phyloP scores from a whole-genome alignment of 192 early-diverging fungal species.

The Tieghemiomyces parasiticus region DNA sequence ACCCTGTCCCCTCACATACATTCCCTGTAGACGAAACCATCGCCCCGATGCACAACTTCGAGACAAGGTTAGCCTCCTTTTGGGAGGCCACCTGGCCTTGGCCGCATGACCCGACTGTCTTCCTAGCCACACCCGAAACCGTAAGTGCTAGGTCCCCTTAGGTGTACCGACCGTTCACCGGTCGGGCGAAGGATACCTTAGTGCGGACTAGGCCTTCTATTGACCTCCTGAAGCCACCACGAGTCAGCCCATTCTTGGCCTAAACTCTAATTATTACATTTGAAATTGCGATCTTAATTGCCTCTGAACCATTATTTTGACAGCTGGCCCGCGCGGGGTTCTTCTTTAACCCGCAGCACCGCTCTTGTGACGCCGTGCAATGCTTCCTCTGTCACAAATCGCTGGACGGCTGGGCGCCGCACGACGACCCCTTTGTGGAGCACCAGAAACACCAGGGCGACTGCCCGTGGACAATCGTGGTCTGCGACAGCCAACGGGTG shows the following conservation, averaged over 20 bases:
- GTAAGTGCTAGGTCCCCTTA: neutral
- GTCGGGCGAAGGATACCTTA: neutral
- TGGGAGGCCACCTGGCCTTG: no score
- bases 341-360: slow-evolving; percentile 27
- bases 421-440: slow-evolving; percentile 31
- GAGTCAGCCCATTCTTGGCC: neutral
- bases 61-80: no score
- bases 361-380: slow-evolving; percentile 27
- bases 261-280: neutral
- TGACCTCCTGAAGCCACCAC: neutral
- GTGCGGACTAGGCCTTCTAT: neutral
- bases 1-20: no score
- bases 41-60: no score
- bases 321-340: slow-evolving; percentile 26
- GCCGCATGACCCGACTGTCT: neutral
- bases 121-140: slow-evolving; percentile 9
- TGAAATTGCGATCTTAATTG: neutral
- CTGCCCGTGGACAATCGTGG: slow-evolving; percentile 24
- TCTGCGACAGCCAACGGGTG: slow-evolving; percentile 18
- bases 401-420: slow-evolving; percentile 28
- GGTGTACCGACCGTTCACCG: neutral
- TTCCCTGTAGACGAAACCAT: no score
- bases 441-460: slow-evolving; percentile 22
- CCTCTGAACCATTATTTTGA: neutral
- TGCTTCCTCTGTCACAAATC: slow-evolving; percentile 31